Conservation (phyloP, 2,329 filamentous ascomycete genomes). For the Xylaria sp. region DNA sequence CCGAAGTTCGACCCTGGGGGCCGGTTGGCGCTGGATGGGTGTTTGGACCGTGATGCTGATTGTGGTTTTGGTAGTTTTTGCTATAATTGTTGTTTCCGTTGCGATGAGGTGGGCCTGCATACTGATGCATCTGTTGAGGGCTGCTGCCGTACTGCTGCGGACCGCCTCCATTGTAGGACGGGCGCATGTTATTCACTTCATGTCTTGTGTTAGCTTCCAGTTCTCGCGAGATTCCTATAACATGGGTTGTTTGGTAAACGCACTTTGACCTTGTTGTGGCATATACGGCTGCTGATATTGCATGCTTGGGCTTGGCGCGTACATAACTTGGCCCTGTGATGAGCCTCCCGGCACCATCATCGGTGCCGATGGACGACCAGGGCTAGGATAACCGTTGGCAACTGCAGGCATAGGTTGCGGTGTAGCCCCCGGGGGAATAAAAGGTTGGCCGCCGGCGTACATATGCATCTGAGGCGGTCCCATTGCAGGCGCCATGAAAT, state of each 20-base stretch:
- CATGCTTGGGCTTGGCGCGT: slow-evolving; percentile 76
- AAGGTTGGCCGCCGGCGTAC: slow-evolving; percentile 74
- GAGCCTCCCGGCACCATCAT: slow-evolving; percentile 97
- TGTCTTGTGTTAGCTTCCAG: slow-evolving; percentile 46
- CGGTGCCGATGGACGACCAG: slow-evolving; percentile 75
- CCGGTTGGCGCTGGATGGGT: slow-evolving; percentile 44
- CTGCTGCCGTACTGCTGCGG: slow-evolving; percentile 69
- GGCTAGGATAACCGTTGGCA: slow-evolving; percentile 84
- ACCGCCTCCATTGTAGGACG: slow-evolving; percentile 60
- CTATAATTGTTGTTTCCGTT: slow-evolving; percentile 60
- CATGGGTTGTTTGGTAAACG: slow-evolving; percentile 49
- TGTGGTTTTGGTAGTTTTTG: slow-evolving; percentile 56
- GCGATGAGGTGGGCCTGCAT: slow-evolving; percentile 62
- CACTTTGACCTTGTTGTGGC: slow-evolving; percentile 76
- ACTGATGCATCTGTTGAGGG: slow-evolving; percentile 69
- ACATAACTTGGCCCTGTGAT: slow-evolving; percentile 83
- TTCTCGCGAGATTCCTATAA: slow-evolving; percentile 23
- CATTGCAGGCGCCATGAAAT: slow-evolving; percentile 78
- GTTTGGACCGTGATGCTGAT: slow-evolving; percentile 47
- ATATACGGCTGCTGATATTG: slow-evolving; percentile 78
- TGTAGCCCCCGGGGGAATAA: slow-evolving; percentile 63
- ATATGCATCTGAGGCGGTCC: slow-evolving; percentile 78
- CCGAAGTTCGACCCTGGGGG: slow-evolving; percentile 44
- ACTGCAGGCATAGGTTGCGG: slow-evolving; percentile 64
- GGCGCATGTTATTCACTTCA: slow-evolving; percentile 65